Evolutionary conservation across 495 filamentous ascomycete species (phyloP), one percentile per base, ranked within the genome.

Genomic region (Neurospora sublineolata): DNA sequence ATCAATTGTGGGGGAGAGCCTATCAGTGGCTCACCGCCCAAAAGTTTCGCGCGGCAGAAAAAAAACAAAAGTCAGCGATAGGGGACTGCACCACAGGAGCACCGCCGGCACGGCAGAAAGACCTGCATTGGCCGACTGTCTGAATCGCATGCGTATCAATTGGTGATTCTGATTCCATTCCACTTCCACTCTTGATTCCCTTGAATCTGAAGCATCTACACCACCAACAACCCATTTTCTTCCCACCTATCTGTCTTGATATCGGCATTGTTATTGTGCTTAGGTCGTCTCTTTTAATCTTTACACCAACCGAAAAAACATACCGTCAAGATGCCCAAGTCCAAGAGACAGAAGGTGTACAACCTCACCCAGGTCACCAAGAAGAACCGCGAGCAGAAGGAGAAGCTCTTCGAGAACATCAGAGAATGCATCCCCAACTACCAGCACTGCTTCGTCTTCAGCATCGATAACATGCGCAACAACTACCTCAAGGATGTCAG

Each of bases 381-480:
- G 84, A 97, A 97, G 84, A 91, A 88, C 70, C 87, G 90, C 81
- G 94, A 97, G 81, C 88, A 94, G 74, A 94, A 94, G 80, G 85
- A 93, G 76, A 90, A 90, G 71, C 90, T 97, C 39, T 97, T 94
- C 83, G 85, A 88, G 80, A 93, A 93, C 77, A 90, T 99, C 72
- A 92, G 91, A 76, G 92, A 94, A 84, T 90, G 87, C 79, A 84
- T 97, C 72, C 91, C 93, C 76, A 82, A 90, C 76, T 96, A 95
- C 87, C 89, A 93, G 77, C 89, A 93, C 83, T 90, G 93, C 83
- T 94, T 95, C 83, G 92, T 97, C 81, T 97, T 98, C 81, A 86
- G 86, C 72, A 90, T 98, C 71, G 91, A 97, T 78, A 98, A 99
- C 86, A 99, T 99, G 95, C 93, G 95, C 75, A 99, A 99, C 82